phyloP scores from a whole-genome alignment of 2,329 filamentous ascomycete genomes.

The Mycosphaerella arachidis region DNA sequence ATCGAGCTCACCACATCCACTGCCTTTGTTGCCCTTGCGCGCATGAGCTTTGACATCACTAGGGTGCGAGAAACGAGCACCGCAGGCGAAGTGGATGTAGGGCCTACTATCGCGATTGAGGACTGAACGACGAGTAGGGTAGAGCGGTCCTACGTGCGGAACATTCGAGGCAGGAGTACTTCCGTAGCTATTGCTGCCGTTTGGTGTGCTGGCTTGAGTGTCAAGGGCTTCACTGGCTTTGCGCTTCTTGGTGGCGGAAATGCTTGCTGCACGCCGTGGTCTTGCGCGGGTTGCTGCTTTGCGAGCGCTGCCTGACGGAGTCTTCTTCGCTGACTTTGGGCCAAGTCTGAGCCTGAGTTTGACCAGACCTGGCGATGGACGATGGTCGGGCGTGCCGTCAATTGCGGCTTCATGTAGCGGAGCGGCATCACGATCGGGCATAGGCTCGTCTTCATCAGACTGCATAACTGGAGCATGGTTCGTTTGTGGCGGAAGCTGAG shows the following conservation, averaged over 20 bases:
- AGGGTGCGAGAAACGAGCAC: slow-evolving; percentile 22
- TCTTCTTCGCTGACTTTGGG: background rate
- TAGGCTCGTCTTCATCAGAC: background rate
- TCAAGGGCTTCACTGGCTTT: background rate
- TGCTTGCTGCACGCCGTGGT: background rate
- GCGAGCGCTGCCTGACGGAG: background rate
- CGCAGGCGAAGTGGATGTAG: slow-evolving; percentile 27
- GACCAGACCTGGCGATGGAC: background rate
- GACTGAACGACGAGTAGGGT: slow-evolving; percentile 19
- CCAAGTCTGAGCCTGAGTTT: background rate
- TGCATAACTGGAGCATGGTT: background rate
- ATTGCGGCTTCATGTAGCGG: background rate
- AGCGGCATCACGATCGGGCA: background rate
- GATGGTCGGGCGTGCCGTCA: background rate
- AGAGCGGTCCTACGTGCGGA: slow-evolving; percentile 20
- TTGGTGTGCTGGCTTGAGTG: background rate
- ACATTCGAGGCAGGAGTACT: slow-evolving; percentile 4
- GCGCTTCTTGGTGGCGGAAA: background rate
- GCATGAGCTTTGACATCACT: slow-evolving; percentile 26
- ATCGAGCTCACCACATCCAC: slow-evolving; percentile 4
- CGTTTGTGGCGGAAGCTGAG: background rate
- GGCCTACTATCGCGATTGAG: slow-evolving; percentile 19
- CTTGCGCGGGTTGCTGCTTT: background rate
- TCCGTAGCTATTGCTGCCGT: slow-evolving; percentile 1
- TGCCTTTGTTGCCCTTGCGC: slow-evolving; percentile 7